Base-by-base conservation (phyloP, 768 basidiomycete species). In the Pulveroboletus sp. region DNA sequence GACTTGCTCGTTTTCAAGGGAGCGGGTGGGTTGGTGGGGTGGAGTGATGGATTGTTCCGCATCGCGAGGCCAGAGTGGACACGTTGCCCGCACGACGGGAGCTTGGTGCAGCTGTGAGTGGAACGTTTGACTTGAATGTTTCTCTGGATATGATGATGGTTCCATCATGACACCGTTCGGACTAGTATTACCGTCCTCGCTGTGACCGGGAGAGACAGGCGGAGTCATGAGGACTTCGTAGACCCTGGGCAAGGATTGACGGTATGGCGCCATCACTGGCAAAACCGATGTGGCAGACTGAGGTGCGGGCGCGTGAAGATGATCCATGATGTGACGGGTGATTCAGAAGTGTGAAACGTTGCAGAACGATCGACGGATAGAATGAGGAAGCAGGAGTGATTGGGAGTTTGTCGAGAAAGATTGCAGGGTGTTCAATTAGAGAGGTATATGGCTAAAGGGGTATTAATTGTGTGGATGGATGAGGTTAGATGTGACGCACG, bases 1-100 rank as follows among this genome's bases (percentile, higher is more conserved):
- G 32, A 81, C 80, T 59, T 75, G 69, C 58, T 89, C 85, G 52
- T 89, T 83, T 59, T 89, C 85, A 11, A 90, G 71, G 36, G 81
- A 71, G 49, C 82, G 74, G 19, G 73, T 71, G 4, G 84, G 80
- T 11, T 45, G 52, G 27, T 36, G 45, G n/a, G 73, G 73, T 24
- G 71, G 64, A 14, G 70, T 53, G 38, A 42, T 45, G 19, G 53
- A 47, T 9, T 36, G 49, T 23, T 50, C 43, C 22, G 43, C 31
- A 19, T 48, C 38, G 30, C 20, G 11, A n/a, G 34, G 29, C 62
- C 57, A 56, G 29, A 43, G 43, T 12, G 57, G 47, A 46, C 43
- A 54, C 20, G 49, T 19, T 17, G 41, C 23, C 26, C 53, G 58
- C 29, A 46, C 17, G 32, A 41, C 8, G 23, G 53, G 44, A 9